Evolutionary conservation across 2,329 filamentous ascomycete species (phyloP).

Genomic region (Phoma sp.): DNA sequence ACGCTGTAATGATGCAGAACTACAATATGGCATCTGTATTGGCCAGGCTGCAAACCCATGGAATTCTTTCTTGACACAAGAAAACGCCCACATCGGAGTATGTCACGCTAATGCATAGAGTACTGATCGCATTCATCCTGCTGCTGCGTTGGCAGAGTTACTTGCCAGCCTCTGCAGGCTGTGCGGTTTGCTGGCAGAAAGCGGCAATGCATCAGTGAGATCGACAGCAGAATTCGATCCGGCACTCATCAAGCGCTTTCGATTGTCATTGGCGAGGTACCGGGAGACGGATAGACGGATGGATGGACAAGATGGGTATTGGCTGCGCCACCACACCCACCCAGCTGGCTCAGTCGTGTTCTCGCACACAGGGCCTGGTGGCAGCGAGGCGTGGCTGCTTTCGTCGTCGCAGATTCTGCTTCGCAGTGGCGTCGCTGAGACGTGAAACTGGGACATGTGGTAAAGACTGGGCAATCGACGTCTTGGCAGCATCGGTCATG

Average conservation of each 20-base stretch:
- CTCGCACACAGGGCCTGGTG: slow-evolving; percentile 2
- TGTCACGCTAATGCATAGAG: neutral
- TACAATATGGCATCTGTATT: neutral
- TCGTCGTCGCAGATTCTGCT: slow-evolving; percentile 9
- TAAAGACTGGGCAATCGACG: slow-evolving; percentile 4
- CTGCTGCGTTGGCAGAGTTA: neutral
- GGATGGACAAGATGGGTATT: slow-evolving; percentile 2
- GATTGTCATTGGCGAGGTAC: neutral
- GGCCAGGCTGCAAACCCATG: too few relatives aligned
- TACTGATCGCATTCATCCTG: neutral
- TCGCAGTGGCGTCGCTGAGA: slow-evolving; percentile 5
- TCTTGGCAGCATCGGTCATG: slow-evolving; percentile 2
- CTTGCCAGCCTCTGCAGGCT: neutral
- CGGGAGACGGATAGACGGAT: slow-evolving; percentile 14
- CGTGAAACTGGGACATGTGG: slow-evolving; percentile 1
- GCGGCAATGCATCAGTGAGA: neutral
- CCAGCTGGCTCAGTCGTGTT: neutral
- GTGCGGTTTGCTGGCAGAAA: neutral
- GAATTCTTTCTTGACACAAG: neutral
- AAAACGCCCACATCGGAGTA: neutral
- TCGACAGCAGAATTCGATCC: neutral
- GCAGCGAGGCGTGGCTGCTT: neutral
- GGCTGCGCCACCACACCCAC: slow-evolving; percentile 2
- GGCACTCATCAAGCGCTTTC: neutral
- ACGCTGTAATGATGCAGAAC: neutral